Percentiles rank a stretch among this genome's conserved stretches.
Evolutionary conservation across 371 early-diverging fungal species (phyloP).

Genomic region (Rhizopus arrhizus): DNA sequence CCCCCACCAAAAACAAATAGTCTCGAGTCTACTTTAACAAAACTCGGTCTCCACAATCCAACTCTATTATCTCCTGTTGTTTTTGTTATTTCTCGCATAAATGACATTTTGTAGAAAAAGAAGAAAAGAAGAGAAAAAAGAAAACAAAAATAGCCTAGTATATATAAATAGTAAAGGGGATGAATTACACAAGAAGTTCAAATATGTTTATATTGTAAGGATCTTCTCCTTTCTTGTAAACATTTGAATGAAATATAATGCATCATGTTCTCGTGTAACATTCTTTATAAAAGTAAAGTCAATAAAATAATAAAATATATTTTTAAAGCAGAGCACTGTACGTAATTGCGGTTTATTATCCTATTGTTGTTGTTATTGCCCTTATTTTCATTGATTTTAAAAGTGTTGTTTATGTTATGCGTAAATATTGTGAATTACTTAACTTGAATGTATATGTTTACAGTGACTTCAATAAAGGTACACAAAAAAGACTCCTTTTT

Average conservation of each 20-base stretch:
- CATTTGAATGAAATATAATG: not conserved
- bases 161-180: not conserved
- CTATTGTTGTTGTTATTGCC: no score
- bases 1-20: conserved; percentile 67
- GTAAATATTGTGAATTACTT: no score
- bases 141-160: not conserved
- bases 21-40: conserved; percentile 61
- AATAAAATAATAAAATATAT: not conserved
- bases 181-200: not conserved
- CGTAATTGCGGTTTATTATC: no score
- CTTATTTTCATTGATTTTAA: no score
- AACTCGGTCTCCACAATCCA: conserved; percentile 67
- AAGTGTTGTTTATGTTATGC: no score
- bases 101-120: conserved; percentile 7
- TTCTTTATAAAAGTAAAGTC: conserved; percentile 1
- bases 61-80: conserved; percentile 65
- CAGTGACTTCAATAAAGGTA: no score
- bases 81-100: conserved; percentile 46
- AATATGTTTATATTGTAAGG: conserved; percentile 3
- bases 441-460: no score
- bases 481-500: no score
- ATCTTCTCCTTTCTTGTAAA: not conserved
- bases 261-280: conserved; percentile 1
- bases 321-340: no score
- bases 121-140: conserved; percentile 6